A percentile compares a stretch with the other conserved stretches of the same genome.
These are phyloP conservation scores for Oryza glaberrima DNA, from an alignment of 176 grass and related monocot species.

Conservation along the genomic window DNA sequence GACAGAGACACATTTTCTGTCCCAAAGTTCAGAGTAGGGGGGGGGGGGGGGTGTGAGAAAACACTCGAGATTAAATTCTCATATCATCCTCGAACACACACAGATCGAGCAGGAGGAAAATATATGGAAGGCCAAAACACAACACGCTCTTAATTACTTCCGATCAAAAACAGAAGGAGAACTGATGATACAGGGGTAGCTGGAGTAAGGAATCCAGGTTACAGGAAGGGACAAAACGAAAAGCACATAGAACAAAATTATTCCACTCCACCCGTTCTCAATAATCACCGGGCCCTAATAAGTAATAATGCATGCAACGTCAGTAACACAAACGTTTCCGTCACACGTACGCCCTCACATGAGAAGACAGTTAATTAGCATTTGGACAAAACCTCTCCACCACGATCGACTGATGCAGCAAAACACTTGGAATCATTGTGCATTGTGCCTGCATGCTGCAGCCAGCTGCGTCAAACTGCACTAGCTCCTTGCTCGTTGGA, in stretches of 20 bases:
- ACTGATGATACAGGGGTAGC: conserved; percentile 24
- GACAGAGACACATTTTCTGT: background rate
- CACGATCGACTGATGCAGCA: background rate
- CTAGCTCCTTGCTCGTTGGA: conserved; percentile 51
- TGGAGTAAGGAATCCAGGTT: background rate
- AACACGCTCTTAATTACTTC: conserved; percentile 15
- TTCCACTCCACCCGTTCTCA: conserved; percentile 43
- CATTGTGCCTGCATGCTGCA: background rate
- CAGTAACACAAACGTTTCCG: conserved; percentile 38
- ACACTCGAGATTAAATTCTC: conserved; percentile 28
- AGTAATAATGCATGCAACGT: conserved; percentile 32
- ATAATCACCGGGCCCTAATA: conserved; percentile 32
- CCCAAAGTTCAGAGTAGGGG: background rate
- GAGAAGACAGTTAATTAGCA: conserved; percentile 38
- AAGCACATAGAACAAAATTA: conserved; percentile 55
- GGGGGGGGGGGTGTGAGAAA: background rate
- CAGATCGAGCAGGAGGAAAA: background rate
- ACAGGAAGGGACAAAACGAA: conserved; percentile 45
- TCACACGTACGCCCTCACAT: background rate
- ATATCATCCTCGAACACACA: background rate
- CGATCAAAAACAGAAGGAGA: conserved; percentile 16
- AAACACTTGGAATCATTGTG: background rate
- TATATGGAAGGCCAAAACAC: conserved; percentile 9
- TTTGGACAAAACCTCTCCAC: conserved; percentile 23
- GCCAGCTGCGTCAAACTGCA: conserved; percentile 39